Base-by-base conservation (phyloP, 2,329 filamentous ascomycete species). In the Incumbomyces lentus region DNA sequence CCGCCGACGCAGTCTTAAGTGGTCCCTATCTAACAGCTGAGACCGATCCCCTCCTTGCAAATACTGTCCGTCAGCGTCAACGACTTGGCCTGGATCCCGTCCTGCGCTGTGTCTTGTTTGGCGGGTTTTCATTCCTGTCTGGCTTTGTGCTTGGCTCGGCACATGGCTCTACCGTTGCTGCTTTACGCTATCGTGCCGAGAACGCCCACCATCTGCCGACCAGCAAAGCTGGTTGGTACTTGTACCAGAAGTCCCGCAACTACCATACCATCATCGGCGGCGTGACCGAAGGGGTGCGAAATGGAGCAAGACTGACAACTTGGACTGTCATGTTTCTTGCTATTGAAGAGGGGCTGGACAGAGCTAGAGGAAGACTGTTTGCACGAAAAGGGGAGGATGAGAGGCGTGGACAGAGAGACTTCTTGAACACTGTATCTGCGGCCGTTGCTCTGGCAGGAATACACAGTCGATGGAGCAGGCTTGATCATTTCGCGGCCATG, bases 231-330 rank as follows among this genome's bases (percentile, higher is more conserved):
- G 90, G 88, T 14, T 98, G 92, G 92, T 98, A 90, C 62, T 77
- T 96, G n/a, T 98, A 98, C 66, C 90, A 96, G 71, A 95, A 95
- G 68, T 86, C 81, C 62, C 96, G 96, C 67, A 96, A 95, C 66
- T 96, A 98, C 69, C 80, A 87, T 58, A 76, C 84, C 43, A 81
- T 86, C 58, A 75, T 84, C 17, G 85, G 84, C 5, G 90, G 84
- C 1, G 69, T 93, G 14, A 78, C 78, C 44, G 87, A 94, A 59
- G 92, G 87, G 0, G 57, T 86, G 41, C 80, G 76, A 54, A 86
- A 92, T 74, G 88, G 84, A 1, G 62, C 69, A 29, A 80, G 76
- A 55, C 72, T 93, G 5, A 78, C 78, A 3, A 69, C 83, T 38
- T 89, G 89, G 76, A 84, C 79, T 2, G 75, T 78, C 14, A 69